Evolutionary conservation across 2,329 filamentous ascomycete genomes (phyloP), one percentile per base, ranked within the genome.

Genomic region (Verticillium isaacii): DNA sequence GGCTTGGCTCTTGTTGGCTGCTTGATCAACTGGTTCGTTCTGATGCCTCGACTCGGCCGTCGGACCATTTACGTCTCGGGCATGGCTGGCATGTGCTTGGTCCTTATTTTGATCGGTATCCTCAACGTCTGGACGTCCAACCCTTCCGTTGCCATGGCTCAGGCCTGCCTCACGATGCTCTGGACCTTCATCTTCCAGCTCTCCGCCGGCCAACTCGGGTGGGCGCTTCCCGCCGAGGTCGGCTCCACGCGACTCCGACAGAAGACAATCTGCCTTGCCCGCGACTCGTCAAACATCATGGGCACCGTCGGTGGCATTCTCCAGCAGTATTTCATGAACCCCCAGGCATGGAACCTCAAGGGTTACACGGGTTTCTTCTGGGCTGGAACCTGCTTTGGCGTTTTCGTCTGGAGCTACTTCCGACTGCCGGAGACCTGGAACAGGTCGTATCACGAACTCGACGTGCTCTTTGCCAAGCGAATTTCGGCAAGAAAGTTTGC

Each of bases 1-100:
- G 74, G 59, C 64, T 79, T 69, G 74, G 78, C 65, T 65, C 75
- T 71, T 73, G 67, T 78, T 3, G 81, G 79, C 2, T 82, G 78
- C 0, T 66, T 80, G 1, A 61, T 74, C 2, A 79, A 78, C 2
- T 84, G 80, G 80, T 57, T 64, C n/a, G 62, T 68, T 11, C 74
- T 77, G 59, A 76, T 82, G 50, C 73, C 74, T 61, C 66, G 67
- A 23, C 73, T 73, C 41, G 80, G 80, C 25, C 77, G 79, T 15
- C 72, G 79, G 19, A 74, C 70, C 0, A 76, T 81, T 61, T 80
- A 76, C 68, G 67, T 80, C 11, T 64, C 62, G 1, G 80, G 80
- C 3, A 73, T 80, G 59, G 73, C 75, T 2, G 66, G 69, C 17
- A 68, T 81, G 19, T 68, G 73, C 1, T 60, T 71, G 4, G 73